A percentile compares a stretch with the other conserved stretches of the same genome.
These are phyloP conservation scores for Boletus rubroflammeus DNA, from an alignment of 768 basidiomycete genomes.

Conservation along the genomic window DNA sequence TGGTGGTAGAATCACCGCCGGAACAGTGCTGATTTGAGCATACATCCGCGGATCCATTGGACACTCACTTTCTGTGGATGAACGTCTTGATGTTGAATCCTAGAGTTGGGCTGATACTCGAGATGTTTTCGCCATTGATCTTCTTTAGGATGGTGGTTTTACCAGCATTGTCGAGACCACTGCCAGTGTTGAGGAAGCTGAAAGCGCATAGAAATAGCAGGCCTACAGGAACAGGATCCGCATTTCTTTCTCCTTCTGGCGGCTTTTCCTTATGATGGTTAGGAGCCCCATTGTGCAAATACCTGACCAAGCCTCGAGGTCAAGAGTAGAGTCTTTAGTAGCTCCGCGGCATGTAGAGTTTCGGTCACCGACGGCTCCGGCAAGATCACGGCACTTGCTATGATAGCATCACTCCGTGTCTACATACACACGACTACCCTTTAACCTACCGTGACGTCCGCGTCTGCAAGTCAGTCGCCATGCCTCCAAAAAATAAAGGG, in stretches of 20 bases:
- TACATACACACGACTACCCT: background rate
- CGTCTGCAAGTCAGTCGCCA: slow-evolving; percentile 3
- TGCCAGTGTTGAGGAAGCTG: slow-evolving; percentile 34
- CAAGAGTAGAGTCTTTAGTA: too few species aligned
- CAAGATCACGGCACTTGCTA: slow-evolving; percentile 9
- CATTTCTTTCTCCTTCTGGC: slow-evolving; percentile 96
- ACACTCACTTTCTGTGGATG: slow-evolving; percentile 74
- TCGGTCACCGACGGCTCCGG: slow-evolving; percentile 17
- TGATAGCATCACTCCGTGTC: background rate
- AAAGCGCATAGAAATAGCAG: slow-evolving; percentile 4
- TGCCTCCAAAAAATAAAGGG: slow-evolving; percentile 69
- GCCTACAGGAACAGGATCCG: slow-evolving; percentile 87
- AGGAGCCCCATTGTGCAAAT: slow-evolving; percentile 74
- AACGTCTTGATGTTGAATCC: slow-evolving; percentile 99
- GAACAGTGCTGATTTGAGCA: slow-evolving; percentile 23
- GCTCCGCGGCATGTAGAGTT: slow-evolving; percentile 10
- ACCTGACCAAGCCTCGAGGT: background rate
- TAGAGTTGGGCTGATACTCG: slow-evolving; percentile 84
- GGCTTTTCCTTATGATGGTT: slow-evolving; percentile 94
- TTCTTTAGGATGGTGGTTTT: slow-evolving; percentile 98
- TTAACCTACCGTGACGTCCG: background rate
- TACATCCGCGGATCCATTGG: slow-evolving; percentile 18
- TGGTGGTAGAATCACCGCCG: slow-evolving; percentile 25
- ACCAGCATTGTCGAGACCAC: slow-evolving; percentile 96
- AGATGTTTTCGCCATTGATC: slow-evolving; percentile 88